phyloP scores from a whole-genome alignment of 306 rosid genomes.

The Betula pendula region DNA sequence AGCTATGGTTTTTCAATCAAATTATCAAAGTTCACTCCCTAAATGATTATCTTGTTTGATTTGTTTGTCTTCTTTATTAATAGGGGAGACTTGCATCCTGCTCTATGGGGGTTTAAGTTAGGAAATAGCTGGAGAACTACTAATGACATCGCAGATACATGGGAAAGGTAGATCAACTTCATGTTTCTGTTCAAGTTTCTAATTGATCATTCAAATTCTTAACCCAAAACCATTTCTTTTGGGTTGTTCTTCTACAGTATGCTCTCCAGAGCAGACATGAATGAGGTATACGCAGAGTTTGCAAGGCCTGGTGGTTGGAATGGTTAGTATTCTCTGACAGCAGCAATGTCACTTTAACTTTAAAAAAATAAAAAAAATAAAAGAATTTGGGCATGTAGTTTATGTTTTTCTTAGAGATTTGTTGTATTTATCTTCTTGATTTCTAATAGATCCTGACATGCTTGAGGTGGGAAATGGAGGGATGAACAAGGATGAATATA shows the following conservation, averaged over 20 bases:
- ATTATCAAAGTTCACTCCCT: background rate
- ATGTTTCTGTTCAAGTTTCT: background rate
- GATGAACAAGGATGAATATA: conserved; percentile 79
- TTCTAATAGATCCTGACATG: conserved; percentile 90
- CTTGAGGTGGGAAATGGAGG: conserved; percentile 98
- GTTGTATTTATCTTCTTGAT: conserved; percentile 3
- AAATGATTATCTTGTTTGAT: conserved; percentile 19
- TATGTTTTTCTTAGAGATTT: background rate
- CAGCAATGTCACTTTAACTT: background rate
- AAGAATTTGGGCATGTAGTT: background rate
- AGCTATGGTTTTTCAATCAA: background rate
- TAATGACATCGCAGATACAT: conserved; percentile 67
- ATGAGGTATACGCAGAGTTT: conserved; percentile 71
- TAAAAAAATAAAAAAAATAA: too few species aligned
- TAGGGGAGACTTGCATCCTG: conserved; percentile 98
- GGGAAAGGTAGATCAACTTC: conserved; percentile 65
- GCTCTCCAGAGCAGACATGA: conserved; percentile 77
- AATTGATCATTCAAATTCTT: background rate
- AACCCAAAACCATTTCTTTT: background rate
- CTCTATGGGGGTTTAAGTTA: conserved; percentile 75
- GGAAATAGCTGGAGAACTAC: conserved; percentile 99
- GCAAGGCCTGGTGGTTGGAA: conserved; percentile 99
- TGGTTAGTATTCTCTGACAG: conserved; percentile 45
- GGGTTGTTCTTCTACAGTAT: conserved; percentile 53
- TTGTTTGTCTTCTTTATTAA: background rate